These are phyloP conservation scores for Phytophthora nicotianae DNA, from an alignment of 352 stramenopile species.

Conservation along the genomic window DNA sequence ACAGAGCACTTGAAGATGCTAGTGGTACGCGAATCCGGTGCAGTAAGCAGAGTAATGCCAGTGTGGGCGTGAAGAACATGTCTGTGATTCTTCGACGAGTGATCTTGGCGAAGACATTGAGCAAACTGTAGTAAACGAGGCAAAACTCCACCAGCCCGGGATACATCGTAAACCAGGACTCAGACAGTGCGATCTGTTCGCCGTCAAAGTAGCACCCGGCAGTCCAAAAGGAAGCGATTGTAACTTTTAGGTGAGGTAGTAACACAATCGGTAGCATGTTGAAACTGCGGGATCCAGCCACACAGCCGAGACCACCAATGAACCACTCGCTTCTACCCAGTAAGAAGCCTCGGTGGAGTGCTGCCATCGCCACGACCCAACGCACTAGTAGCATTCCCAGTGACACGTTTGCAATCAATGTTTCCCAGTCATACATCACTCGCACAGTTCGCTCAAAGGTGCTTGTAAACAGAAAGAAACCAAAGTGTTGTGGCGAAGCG, in stretches of 20 bases:
- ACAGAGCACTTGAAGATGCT: conserved; percentile 9
- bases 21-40: conserved; percentile 39
- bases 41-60: conserved; percentile 41
- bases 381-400: conserved; percentile 40
- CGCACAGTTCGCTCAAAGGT: conserved; percentile 7
- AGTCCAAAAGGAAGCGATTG: conserved; percentile 47
- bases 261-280: conserved; percentile 52
- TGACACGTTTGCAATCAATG: conserved; percentile 50
- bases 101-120: conserved; percentile 52
- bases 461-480: conserved; percentile 44
- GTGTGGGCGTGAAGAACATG: conserved; percentile 40
- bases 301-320: conserved; percentile 41
- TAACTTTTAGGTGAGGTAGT: conserved; percentile 46
- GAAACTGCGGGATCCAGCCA: conserved; percentile 44
- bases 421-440: conserved; percentile 51
- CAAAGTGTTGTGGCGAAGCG: conserved; percentile 34
- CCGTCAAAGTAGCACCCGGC: conserved; percentile 53
- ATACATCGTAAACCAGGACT: conserved; percentile 60
- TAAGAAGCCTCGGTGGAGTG: conserved; percentile 40
- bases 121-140: conserved; percentile 49
- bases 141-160: conserved; percentile 42
- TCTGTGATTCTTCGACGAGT: conserved; percentile 41
- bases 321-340: conserved; percentile 27
- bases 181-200: conserved; percentile 43
- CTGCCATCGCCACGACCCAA: conserved; percentile 50